These are phyloP conservation scores for Pisolithus microcarpus DNA, from an alignment of 768 basidiomycete genomes.

Conservation along the genomic window DNA sequence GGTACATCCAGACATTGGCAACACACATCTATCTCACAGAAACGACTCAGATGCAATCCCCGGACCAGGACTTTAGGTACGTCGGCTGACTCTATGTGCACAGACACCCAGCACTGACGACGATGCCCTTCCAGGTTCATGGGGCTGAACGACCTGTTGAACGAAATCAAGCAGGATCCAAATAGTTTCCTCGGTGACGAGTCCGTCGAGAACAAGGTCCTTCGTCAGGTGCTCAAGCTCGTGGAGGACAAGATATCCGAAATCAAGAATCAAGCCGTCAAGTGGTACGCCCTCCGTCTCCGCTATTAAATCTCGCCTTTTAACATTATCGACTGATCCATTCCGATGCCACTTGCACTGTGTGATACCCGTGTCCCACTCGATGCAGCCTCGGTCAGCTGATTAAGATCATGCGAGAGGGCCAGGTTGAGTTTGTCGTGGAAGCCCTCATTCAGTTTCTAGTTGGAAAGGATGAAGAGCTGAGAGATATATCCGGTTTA, in stretches of 20 bases:
- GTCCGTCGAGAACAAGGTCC: conserved; percentile 72
- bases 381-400: conserved; percentile 71
- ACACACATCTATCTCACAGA: conserved; percentile 1
- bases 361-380: not conserved
- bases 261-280: conserved; percentile 96
- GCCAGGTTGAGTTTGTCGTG: conserved; percentile 78
- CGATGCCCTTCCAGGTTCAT: conserved; percentile 62
- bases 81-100: conserved; percentile 14
- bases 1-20: conserved; percentile 29
- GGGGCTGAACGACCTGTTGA: conserved; percentile 92
- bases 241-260: conserved; percentile 95
- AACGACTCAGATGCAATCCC: conserved; percentile 69
- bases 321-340: not conserved
- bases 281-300: conserved; percentile 54
- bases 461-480: conserved; percentile 81
- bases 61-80: conserved; percentile 86
- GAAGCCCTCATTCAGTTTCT: conserved; percentile 87
- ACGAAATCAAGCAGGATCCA: conserved; percentile 77
- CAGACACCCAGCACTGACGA: conserved; percentile 8
- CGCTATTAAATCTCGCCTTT: not conserved
- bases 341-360: not conserved
- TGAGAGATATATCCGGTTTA: conserved; percentile 89
- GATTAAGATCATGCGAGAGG: conserved; percentile 81
- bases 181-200: conserved; percentile 79
- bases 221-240: conserved; percentile 75